Evolutionary conservation across 2,329 filamentous ascomycete species (phyloP), one percentile per base, ranked within the genome.

Genomic region (Elsinoe fawcettii): DNA sequence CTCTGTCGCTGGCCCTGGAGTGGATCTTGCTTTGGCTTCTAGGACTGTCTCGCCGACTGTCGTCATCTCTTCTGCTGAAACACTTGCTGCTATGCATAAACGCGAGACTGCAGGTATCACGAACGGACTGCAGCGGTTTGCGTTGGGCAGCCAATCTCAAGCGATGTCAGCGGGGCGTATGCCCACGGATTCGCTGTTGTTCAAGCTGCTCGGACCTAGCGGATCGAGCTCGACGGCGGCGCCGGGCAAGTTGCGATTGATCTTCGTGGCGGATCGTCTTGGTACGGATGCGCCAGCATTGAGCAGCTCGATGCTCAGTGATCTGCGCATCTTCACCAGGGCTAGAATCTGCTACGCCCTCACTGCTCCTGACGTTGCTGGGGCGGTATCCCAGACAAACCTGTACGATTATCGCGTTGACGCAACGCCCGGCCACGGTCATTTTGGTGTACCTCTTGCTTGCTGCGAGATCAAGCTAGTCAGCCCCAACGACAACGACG

Each of bases 311-410:
- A 81, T 85, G 53, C 77, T 97, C 39, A 89, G 87, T 0, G 89
- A 96, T 66, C 73, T 97, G 58, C 84, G 91, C 46, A 80, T 95
- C 55, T 88, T 90, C 70, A 88, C 87, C 1, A 82, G 86, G 25
- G 86, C 90, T 1, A 83, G 90, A 54, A 78, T 96, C 58, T 78
- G 95, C 53, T 96, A 97, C 70, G 91, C 90, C 2, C 77, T 99
- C 56, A 87, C 90, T 16, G 84, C 87, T 0, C 77, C 89, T 22
- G 82, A 83, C 60, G 88, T 97, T n/a, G 92, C 91, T 1, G 93
- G 93, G 36, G 86, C 91, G 0, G 82, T 95, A n/a, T 77, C 86
- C 1, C 92, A 97, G 73, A 95, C 88, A 6, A 85, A 88, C 60
- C 79, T 91, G 37, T 95, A 88, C 67, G 92, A 97, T 69, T 97